Base-by-base conservation (phyloP, 768 basidiomycete species). In the Lactifluus piperatus region DNA sequence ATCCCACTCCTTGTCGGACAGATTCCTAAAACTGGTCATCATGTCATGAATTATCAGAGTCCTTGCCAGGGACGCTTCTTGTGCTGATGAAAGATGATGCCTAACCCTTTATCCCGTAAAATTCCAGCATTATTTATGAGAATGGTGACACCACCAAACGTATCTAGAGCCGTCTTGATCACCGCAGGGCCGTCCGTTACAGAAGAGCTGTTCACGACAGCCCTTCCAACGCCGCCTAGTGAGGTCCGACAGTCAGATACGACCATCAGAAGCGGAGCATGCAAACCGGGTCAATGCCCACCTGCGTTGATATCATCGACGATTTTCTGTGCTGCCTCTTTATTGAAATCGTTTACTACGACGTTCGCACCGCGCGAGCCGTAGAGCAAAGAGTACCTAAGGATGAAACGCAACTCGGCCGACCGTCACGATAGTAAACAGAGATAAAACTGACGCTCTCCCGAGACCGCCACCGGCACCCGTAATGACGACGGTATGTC, bases 121-220 rank as follows among this genome's bases (percentile, higher is more conserved):
- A 97, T 91, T 34, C 94, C 94, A 51, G 94, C 94, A 76, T 97
- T 98, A 76, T 98, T 98, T 66, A 98, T 86, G 47, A 98, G 81
- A 65, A 91, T 85, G n/a, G 86, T 85, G 44, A 94, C 77, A 4
- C 75, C 74, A 0, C 95, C 95, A 72, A 93, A 97, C 18, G 83
- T 79, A 62, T 94, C 84, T 22, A 97, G 71, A 20, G 94, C 95
- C 44, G 81, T 85, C 74, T 90, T 80, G 62, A 97, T 86, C 60
- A 98, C 88, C 45, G 89, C 83, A 14, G 79, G 80, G 6, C 95
- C 95, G 64, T 97, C 91, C 10, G 86, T 82, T 36, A 86, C 94
- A 2, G 87, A 91, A 2, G 92, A 89, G 18, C 84, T 84, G 71
- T 97, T 95, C 44, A 78, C 82, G 18, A 93, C 81, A 2, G 95